Evolutionary conservation across 192 early-diverging fungal genomes (phyloP), one percentile per base, ranked within the genome.

Genomic region (Coemansia sp.): DNA sequence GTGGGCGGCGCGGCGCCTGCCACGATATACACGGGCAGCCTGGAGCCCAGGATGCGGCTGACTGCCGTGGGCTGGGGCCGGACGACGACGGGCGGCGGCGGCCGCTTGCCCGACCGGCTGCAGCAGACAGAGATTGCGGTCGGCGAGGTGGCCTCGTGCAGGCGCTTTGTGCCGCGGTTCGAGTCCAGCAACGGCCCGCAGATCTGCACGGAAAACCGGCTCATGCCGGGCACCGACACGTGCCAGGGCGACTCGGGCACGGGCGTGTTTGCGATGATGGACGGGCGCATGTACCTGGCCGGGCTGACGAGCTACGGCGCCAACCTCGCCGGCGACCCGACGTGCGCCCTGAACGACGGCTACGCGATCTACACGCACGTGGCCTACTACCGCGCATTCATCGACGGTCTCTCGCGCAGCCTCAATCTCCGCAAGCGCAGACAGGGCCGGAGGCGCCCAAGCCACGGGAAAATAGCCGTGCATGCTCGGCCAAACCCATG

Each of bases 201-300:
- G 50, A 61, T 73, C 11, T 73, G 70, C 50, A 73, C 70, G 0
- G 58, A 73, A 10, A 73, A 73, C 30, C 49, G 53, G 32, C 63
- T 73, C 14, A n/a, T 28, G 13, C 63, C 27, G 11, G 70, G 70
- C 29, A 30, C 36, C 1, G 70, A 73, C 19, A 73, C 70, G 3
- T 73, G 70, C 42, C 70, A 73, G 58, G 70, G 62, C n/a, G 70
- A 73, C 46, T 65, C 62, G 0, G 70, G 70, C 3, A 73, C 70
- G 1, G 70, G 70, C 11, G 54, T 66, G 22, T 64, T 57, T 44
- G 48, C 51, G 11, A 37, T 36, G 3, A 25, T 36, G 1, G 45
- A 38, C 13, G 69, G 69, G 2, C 23, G 37, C 6, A 20, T 10
- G 15, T 72, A 40, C 36, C 20, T 72, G 34, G 69, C 58, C 6